Evolutionary conservation across 106 monocot species (phyloP).

Genomic region (Acanthochlamys bracteata): DNA sequence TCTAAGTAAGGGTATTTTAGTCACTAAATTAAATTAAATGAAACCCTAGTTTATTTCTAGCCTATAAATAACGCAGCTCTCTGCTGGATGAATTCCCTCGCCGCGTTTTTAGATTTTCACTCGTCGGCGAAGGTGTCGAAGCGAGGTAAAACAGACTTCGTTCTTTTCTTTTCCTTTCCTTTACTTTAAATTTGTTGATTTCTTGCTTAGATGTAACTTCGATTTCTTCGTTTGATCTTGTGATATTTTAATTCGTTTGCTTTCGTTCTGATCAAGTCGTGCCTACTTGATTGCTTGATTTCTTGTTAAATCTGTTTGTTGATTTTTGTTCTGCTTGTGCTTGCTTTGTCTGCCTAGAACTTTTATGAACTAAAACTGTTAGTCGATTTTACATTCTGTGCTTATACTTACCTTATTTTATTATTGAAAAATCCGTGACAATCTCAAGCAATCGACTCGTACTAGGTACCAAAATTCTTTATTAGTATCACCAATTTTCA

Average conservation of each 20-base stretch:
- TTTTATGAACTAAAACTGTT: too few relatives aligned
- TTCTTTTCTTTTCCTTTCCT: neutral
- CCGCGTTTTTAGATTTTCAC: neutral
- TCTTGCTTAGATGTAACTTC: neutral
- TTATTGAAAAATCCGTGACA: too few relatives aligned
- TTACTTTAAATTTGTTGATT: neutral
- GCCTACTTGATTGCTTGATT: neutral
- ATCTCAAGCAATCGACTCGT: too few relatives aligned
- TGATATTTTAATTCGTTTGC: neutral
- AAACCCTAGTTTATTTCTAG: conserved; percentile 5
- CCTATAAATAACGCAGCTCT: neutral
- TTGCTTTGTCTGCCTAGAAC: too few relatives aligned
- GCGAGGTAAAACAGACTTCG: conserved; percentile 21
- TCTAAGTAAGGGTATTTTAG: too few relatives aligned
- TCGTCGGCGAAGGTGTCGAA: conserved; percentile 35
- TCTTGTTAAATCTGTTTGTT: neutral
- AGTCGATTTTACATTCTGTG: too few relatives aligned
- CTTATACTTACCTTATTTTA: too few relatives aligned
- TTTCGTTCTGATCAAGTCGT: neutral
- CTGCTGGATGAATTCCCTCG: too few relatives aligned
- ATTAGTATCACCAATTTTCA: too few relatives aligned
- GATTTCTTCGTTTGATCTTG: too few relatives aligned
- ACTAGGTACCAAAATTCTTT: too few relatives aligned
- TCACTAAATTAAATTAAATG: too few relatives aligned
- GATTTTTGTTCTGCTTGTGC: neutral